Conservation (phyloP, 2,329 filamentous ascomycete species). For the Fusarium robinianum region DNA sequence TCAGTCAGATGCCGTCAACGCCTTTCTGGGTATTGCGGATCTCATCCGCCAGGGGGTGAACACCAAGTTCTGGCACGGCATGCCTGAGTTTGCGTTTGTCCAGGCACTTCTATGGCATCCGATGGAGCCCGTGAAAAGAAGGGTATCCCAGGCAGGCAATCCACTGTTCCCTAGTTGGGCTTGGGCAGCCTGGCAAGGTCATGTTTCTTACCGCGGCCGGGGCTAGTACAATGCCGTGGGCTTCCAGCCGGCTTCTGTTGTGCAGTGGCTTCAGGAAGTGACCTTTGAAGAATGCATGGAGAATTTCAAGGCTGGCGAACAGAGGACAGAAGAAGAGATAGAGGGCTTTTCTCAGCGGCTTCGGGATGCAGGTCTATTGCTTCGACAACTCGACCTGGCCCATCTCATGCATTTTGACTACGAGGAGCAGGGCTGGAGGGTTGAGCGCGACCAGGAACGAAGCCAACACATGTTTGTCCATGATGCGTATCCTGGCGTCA, state of each 20-base stretch:
- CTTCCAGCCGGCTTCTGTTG: neutral
- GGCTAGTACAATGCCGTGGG: conserved; percentile 14
- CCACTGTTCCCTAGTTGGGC: conserved; percentile 16
- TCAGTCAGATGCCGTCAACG: conserved; percentile 19
- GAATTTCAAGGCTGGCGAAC: neutral
- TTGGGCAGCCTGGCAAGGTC: conserved; percentile 20
- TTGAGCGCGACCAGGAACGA: conserved; percentile 1
- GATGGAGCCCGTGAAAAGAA: conserved; percentile 5
- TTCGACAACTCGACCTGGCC: neutral
- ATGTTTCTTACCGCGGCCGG: conserved; percentile 12
- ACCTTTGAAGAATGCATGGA: conserved; percentile 5
- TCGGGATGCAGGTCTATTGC: neutral
- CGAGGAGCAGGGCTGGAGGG: conserved; percentile 6
- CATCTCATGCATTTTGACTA: conserved; percentile 5
- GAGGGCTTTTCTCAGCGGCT: neutral
- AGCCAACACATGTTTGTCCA: conserved; percentile 14
- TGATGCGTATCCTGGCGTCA: conserved; percentile 6
- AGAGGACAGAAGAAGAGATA: conserved; percentile 12
- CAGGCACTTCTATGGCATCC: conserved; percentile 14
- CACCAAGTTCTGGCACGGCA: conserved; percentile 19
- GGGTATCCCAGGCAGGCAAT: neutral
- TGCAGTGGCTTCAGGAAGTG: conserved; percentile 2
- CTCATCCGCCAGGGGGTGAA: conserved; percentile 13
- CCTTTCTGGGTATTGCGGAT: conserved; percentile 18
- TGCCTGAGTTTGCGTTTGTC: conserved; percentile 10